A percentile compares a stretch with the other conserved stretches of the same genome.
These are phyloP conservation scores for Xylariaceae sp. DNA, from an alignment of 2,329 filamentous ascomycete species.

Conservation along the genomic window DNA sequence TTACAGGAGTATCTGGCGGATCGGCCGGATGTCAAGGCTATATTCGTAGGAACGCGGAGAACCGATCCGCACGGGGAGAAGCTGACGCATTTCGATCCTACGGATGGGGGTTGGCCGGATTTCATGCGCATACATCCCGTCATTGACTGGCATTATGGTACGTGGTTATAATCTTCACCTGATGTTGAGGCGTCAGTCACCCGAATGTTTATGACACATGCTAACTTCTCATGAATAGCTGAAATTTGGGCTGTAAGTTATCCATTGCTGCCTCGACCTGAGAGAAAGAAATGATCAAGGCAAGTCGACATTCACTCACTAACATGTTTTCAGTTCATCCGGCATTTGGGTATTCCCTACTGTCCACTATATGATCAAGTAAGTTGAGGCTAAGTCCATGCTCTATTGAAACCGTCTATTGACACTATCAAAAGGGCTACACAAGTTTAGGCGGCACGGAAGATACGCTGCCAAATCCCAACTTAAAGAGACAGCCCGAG, in stretches of 20 bases:
- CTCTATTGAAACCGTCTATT: not conserved
- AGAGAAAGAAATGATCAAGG: not conserved
- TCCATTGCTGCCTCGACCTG: not conserved
- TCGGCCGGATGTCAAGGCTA: constrained; percentile 60
- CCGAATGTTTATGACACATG: not conserved
- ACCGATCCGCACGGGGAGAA: constrained; percentile 85
- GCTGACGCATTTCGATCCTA: constrained; percentile 77
- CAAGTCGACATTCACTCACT: constrained; percentile 3
- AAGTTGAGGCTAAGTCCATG: constrained; percentile 1
- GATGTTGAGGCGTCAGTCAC: not conserved
- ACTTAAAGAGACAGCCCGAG: constrained; percentile 43
- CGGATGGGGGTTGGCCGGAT: constrained; percentile 81
- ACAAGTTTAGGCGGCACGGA: constrained; percentile 86
- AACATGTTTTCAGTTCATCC: constrained; percentile 58
- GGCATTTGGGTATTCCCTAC: constrained; percentile 73
- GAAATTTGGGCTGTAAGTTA: constrained; percentile 22
- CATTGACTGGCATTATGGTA: constrained; percentile 86
- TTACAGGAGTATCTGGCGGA: constrained; percentile 72
- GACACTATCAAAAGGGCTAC: constrained; percentile 53
- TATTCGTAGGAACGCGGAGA: constrained; percentile 81
- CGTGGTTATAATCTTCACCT: not conserved
- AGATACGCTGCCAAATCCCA: constrained; percentile 87
- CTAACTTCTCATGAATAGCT: constrained; percentile 12
- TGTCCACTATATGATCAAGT: constrained; percentile 72
- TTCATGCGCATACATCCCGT: constrained; percentile 95